Percentiles rank a stretch among this genome's conserved stretches.
phyloP scores from a whole-genome alignment of 192 early-diverging fungal genomes.

The Coemansia sp. region DNA sequence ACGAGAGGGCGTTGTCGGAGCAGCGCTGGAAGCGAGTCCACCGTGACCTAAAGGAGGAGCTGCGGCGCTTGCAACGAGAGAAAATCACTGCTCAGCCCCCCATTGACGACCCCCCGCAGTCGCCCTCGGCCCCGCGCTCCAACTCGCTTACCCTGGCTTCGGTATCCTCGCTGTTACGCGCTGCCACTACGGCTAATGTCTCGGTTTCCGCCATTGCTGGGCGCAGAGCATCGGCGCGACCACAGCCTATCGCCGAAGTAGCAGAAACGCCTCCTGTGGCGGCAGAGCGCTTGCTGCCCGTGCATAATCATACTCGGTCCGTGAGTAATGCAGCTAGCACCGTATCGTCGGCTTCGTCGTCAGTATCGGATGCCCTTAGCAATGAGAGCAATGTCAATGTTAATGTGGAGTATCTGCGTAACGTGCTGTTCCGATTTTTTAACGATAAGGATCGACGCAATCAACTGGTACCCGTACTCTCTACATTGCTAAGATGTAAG shows the following conservation, averaged over 20 bases:
- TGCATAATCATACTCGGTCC: conserved; percentile 16
- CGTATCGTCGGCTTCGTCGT: conserved; percentile 15
- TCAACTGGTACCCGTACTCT: conserved; percentile 66
- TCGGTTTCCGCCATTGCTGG: conserved; percentile 5
- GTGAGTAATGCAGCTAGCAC: conserved; percentile 28
- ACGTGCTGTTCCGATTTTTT: conserved; percentile 53
- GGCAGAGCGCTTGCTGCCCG: neutral
- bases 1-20: conserved; percentile 48
- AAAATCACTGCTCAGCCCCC: neutral
- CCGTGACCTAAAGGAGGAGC: conserved; percentile 53
- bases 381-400: conserved; percentile 12
- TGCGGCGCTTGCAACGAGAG: conserved; percentile 47
- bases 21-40: conserved; percentile 52
- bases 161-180: conserved; percentile 49
- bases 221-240: conserved; percentile 5
- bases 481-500: conserved; percentile 61
- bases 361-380: neutral
- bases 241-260: neutral
- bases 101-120: conserved; percentile 1
- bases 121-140: conserved; percentile 15
- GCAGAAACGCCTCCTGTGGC: neutral
- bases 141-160: conserved; percentile 50
- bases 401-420: conserved; percentile 54
- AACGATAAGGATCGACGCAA: conserved; percentile 52
- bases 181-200: conserved; percentile 35